A percentile compares a stretch with the other conserved stretches of the same genome.
Conservation (phyloP, 176 grass and related monocot genomes). For the Eragrostis curvula region DNA sequence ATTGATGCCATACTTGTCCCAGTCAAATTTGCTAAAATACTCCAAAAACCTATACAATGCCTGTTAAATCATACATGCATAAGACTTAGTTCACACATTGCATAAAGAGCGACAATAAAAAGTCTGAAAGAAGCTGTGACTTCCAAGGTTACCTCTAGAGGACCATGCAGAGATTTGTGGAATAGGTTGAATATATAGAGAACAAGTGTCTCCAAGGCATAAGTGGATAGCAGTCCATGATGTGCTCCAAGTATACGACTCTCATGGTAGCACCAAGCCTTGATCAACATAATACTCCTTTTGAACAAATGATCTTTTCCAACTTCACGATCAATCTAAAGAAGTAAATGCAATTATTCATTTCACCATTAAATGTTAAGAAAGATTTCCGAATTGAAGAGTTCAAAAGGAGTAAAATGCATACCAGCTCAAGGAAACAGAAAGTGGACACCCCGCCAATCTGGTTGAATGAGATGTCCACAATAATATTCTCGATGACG, state of each 20-base stretch:
- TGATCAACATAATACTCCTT: slow-evolving; percentile 86
- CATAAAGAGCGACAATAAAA: not conserved
- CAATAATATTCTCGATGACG: slow-evolving; percentile 61
- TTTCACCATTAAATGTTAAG: not conserved
- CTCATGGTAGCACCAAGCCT: slow-evolving; percentile 92
- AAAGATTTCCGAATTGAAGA: not conserved
- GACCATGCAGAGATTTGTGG: slow-evolving; percentile 64
- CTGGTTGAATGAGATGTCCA: slow-evolving; percentile 95
- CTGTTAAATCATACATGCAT: slow-evolving; percentile 47
- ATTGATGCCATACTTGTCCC: slow-evolving; percentile 71
- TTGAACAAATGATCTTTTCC: slow-evolving; percentile 84
- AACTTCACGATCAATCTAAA: slow-evolving; percentile 66
- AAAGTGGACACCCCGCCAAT: slow-evolving; percentile 66
- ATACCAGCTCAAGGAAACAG: slow-evolving; percentile 84
- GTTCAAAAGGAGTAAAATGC: not conserved
- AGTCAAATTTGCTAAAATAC: slow-evolving; percentile 92
- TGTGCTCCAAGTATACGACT: slow-evolving; percentile 69
- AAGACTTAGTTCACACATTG: not conserved
- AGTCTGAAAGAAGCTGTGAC: not conserved
- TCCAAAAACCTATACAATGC: slow-evolving; percentile 86
- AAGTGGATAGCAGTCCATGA: slow-evolving; percentile 81
- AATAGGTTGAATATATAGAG: slow-evolving; percentile 81
- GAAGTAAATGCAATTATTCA: not conserved
- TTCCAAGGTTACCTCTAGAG: slow-evolving; percentile 58
- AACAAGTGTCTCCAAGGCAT: slow-evolving; percentile 74